Base-by-base conservation (phyloP, 352 stramenopile genomes). In the Thalassiosira oceanica region DNA sequence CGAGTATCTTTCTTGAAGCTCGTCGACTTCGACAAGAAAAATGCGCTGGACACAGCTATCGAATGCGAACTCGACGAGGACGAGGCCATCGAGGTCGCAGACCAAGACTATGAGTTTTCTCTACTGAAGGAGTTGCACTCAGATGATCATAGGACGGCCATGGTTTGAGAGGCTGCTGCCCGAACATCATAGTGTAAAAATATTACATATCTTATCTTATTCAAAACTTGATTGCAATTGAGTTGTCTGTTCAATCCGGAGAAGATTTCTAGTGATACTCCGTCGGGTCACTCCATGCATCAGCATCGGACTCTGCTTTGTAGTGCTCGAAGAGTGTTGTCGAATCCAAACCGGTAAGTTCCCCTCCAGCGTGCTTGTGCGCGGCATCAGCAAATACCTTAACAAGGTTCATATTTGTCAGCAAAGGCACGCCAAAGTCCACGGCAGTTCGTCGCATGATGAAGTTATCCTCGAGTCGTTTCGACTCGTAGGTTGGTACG, bases 321-420 rank as follows among this genome's bases (percentile, higher is more conserved):
- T 99, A 99, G 76, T 98, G 97, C 70, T 98, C 95, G 74, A 98
- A 98, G 42, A 99, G 85, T 66, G 91, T 97, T 69, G 96, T 88
- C 13, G 95, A 84, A 57, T 98, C 91, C 18, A 98, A 82, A 10
- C 94, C 94, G 51, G 96, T 84, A 66, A 98, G 68, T 52, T 94
- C 80, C 83, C 93, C 88, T 61, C 96, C 88, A 76, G 97, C 94
- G 88, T 98, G 90, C 64, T 96, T 90, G 41, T 86, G 67, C 7
- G 81, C 68, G 36, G 82, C 75, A 78, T 98, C 89, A 18, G 94
- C 92, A 56, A 99, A 97, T 31, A 97, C 79, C 54, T 97, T 91
- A n/a, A 96, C 95, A 61, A 96, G 95, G 85, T 99, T 98, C 78
- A 98, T 91, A 83, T 99, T 99, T 56, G 97, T 99, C 80, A 99